These are phyloP conservation scores for Thinopyrum obtusiflorum DNA, from an alignment of 202 grass and related monocot species.

Conservation along the genomic window DNA sequence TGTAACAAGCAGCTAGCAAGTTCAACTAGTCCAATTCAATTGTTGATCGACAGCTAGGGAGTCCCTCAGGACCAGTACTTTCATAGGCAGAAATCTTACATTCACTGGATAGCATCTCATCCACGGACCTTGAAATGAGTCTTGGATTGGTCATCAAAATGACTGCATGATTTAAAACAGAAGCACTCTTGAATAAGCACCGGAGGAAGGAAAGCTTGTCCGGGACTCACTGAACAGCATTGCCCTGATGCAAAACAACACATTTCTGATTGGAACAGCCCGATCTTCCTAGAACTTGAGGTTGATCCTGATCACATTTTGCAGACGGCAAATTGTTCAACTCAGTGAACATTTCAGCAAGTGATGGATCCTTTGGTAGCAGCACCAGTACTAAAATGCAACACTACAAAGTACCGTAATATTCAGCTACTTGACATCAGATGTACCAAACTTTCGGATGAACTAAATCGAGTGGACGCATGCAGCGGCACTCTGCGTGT, in stretches of 20 bases:
- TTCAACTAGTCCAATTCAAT: too few relatives aligned
- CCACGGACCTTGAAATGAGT: neutral
- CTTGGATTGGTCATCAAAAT: neutral
- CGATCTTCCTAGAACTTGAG: constrained; percentile 22
- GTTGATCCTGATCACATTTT: neutral
- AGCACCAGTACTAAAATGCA: neutral
- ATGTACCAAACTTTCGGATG: too few relatives aligned
- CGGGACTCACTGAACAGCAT: neutral
- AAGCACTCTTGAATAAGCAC: constrained; percentile 11
- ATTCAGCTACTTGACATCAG: constrained; percentile 28
- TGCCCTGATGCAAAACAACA: neutral
- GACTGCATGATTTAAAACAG: neutral
- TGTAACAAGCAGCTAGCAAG: too few relatives aligned
- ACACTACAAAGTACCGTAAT: neutral
- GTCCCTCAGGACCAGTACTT: too few relatives aligned
- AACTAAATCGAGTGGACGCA: too few relatives aligned
- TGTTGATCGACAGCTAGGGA: too few relatives aligned
- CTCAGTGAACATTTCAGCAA: neutral
- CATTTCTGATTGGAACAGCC: neutral
- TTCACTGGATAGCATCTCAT: neutral
- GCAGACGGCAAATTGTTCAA: neutral
- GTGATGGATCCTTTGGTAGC: neutral
- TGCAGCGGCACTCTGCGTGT: too few relatives aligned
- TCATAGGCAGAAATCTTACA: too few relatives aligned
- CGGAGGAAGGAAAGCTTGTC: constrained; percentile 13